Evolutionary conservation across 441 rosid species (phyloP).

Genomic region (Mallotus japonicus): DNA sequence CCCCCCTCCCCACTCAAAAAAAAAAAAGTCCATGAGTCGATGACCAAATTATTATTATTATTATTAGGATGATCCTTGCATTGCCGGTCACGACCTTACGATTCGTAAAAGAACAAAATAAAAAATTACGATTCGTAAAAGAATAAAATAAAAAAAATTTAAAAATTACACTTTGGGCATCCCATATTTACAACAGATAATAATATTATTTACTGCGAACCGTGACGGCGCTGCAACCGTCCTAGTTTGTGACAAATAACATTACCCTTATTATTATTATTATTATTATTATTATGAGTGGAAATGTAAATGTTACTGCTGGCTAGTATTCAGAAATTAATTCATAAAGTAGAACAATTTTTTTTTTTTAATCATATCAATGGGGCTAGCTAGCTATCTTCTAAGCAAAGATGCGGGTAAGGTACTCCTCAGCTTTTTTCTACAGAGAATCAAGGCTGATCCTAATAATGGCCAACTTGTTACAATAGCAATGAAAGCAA

Average conservation of each 20-base stretch:
- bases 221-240: too few species aligned
- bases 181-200: too few species aligned
- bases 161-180: too few species aligned
- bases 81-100: too few species aligned
- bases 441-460: constrained; percentile 36
- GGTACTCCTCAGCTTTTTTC: constrained; percentile 42
- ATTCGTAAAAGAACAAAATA: too few species aligned
- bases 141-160: too few species aligned
- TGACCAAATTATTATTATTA: not conserved
- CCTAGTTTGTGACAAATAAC: too few species aligned
- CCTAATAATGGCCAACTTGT: constrained; percentile 64
- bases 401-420: constrained; percentile 12
- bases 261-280: too few species aligned
- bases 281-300: not conserved
- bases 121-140: too few species aligned
- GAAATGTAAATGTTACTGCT: not conserved
- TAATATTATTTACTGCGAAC: too few species aligned
- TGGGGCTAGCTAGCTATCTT: constrained; percentile 10
- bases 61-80: too few species aligned
- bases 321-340: not conserved
- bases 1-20: too few species aligned
- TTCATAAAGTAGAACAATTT: not conserved
- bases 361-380: not conserved
- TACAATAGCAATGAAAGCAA: constrained; percentile 49
- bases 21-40: not conserved